Evolutionary conservation across 2,329 filamentous ascomycete genomes (phyloP).

Genomic region (Talaromyces sp.): DNA sequence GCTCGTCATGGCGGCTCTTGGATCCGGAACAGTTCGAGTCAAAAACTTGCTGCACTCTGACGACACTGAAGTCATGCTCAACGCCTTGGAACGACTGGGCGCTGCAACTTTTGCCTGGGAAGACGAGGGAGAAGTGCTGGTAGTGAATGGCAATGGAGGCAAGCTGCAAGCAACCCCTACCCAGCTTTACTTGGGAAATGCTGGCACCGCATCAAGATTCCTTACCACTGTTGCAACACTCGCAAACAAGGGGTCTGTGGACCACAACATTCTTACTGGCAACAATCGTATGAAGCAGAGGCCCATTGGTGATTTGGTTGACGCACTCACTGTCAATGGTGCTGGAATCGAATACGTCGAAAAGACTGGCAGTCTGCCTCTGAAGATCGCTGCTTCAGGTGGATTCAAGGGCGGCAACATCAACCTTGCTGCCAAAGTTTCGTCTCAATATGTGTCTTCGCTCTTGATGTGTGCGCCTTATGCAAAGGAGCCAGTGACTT

Average conservation of each 20-base stretch:
- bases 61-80: slow-evolving; percentile 95
- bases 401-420: slow-evolving; percentile 85
- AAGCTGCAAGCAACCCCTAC: slow-evolving; percentile 69
- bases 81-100: slow-evolving; percentile 77
- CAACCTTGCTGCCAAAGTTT: slow-evolving; percentile 88
- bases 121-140: slow-evolving; percentile 83
- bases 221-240: slow-evolving; percentile 86
- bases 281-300: slow-evolving; percentile 95
- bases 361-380: slow-evolving; percentile 74
- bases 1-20: slow-evolving; percentile 86
- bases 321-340: slow-evolving; percentile 81
- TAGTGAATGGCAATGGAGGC: slow-evolving; percentile 88
- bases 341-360: slow-evolving; percentile 84
- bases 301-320: slow-evolving; percentile 88
- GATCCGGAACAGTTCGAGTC: slow-evolving; percentile 78
- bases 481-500: slow-evolving; percentile 85
- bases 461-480: slow-evolving; percentile 96
- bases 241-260: slow-evolving; percentile 60
- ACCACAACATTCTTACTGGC: slow-evolving; percentile 78
- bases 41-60: slow-evolving; percentile 93
- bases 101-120: slow-evolving; percentile 92
- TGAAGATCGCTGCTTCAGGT: slow-evolving; percentile 75
- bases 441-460: slow-evolving; percentile 98
- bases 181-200: slow-evolving; percentile 89
- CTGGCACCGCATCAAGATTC: slow-evolving; percentile 92